phyloP scores from a whole-genome alignment of 1,284 basidiomycete genomes.

The Cutaneotrichosporon cutaneum region DNA sequence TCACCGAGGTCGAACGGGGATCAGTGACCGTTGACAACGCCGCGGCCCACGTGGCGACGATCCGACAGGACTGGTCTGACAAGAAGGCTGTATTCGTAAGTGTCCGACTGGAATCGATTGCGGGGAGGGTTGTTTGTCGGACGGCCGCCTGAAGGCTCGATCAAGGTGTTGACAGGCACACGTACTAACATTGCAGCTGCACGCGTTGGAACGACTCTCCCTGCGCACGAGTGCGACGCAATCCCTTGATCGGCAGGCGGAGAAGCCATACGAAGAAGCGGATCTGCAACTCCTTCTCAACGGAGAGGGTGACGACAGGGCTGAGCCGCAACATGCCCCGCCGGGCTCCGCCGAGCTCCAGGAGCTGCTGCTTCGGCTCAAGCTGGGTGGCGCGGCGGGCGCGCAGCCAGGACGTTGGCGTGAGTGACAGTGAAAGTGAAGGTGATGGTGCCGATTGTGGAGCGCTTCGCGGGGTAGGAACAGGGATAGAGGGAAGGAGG shows the following conservation, averaged over 20 bases:
- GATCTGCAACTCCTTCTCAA: slow-evolving; percentile 36
- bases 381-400: slow-evolving; percentile 11
- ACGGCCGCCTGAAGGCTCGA: slow-evolving; percentile 10
- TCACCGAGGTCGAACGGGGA: slow-evolving; percentile 62
- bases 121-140: not conserved
- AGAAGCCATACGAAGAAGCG: slow-evolving; percentile 12
- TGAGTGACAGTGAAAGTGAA: not conserved
- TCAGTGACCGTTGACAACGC: slow-evolving; percentile 63
- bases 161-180: not conserved
- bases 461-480: not conserved
- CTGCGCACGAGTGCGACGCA: slow-evolving; percentile 26
- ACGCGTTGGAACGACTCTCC: slow-evolving; percentile 43
- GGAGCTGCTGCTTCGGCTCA: slow-evolving; percentile 32
- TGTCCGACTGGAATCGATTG: slow-evolving; percentile 21
- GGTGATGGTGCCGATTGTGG: not conserved
- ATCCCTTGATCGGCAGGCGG: slow-evolving; percentile 6
- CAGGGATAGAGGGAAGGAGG: not conserved
- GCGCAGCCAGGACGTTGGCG: not conserved
- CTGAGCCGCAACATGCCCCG: not conserved
- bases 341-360: slow-evolving; percentile 25
- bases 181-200: slow-evolving; percentile 28
- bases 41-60: slow-evolving; percentile 57
- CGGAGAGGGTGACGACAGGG: slow-evolving; percentile 22
- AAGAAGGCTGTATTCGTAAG: slow-evolving; percentile 64
- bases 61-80: slow-evolving; percentile 60